Base-by-base conservation (phyloP, 2,329 filamentous ascomycete genomes). In the Tolypocladium sp. region DNA sequence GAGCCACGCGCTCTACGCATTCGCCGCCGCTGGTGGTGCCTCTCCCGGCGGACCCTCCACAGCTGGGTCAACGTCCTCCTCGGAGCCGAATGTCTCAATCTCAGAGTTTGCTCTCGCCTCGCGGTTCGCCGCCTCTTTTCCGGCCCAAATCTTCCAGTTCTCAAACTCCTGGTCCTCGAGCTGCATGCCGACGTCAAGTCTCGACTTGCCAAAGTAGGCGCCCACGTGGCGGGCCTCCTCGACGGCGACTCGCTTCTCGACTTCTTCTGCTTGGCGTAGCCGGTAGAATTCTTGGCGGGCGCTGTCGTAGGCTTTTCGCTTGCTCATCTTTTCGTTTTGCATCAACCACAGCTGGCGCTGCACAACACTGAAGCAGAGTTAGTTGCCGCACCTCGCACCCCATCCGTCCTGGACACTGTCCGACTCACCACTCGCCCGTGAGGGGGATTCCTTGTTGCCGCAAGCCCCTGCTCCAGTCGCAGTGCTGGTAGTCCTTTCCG, bases 261-360 rank as follows among this genome's bases (percentile, higher is more conserved):
- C 83, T 64, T 97, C 92, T 67, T 95, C 87, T 61, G 85, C 80
- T 66, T 96, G 88, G 60, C 94, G 88, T 63, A 93, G 76, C 53
- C 82, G 79, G 77, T 99, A 99, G 76, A 97, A 96, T 73, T 99
- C 93, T 64, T 87, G 88, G 61, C 94, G 89, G 9, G 90, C 92
- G 58, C 80, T 77, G 74, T 97, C 93, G 77, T 99, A 99, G 38
- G 94, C 92, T 65, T 83, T 73, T 46, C 81, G 78, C 70, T 83
- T 83, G 56, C 79, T 81, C 70, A 90, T 81, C 57, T 78, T 77
- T 10, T 79, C 68, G 63, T 84, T 84, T 58, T 89, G 75, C 78
- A 96, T 90, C 61, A 97, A 82, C 83, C 87, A 96, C 60, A 94
- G 71, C 71, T 97, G 93, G 63, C 93, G 87, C 75, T 97, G 93